Base-by-base conservation (phyloP, 768 basidiomycete genomes). In the Russula griseocarnosa region DNA sequence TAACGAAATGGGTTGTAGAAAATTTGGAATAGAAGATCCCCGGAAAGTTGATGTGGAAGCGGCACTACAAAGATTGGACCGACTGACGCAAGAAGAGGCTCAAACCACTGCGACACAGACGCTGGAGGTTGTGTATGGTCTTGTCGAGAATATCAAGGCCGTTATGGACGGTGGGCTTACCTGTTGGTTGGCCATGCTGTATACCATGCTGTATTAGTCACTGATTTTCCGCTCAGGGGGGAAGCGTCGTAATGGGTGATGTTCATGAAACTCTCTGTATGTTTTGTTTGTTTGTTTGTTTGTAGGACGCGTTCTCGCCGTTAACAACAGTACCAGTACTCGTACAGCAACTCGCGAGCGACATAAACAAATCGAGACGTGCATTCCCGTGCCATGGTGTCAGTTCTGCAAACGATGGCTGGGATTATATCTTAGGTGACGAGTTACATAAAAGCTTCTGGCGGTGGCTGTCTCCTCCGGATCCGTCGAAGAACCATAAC, bases 401-500 rank as follows among this genome's bases (percentile, higher is more conserved):
- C 1, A 8, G 13, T 24, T 5, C 14, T 22, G 7, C 0, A 14
- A 14, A 13, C 8, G 16, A 5, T 16, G 8, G 7, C 42, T 46
- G 9, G 32, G n/a, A 30, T 1, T 4, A 14, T 5, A 3, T 46
- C 14, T 0, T 26, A 57, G 55, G 55, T 10, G n/a, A 57, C 40
- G 5, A 7, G 13, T n/a, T 57, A 14, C 40, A 46, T 7, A 13
- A 46, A 22, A 9, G 2, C 3, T 14, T 46, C 14, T 10, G 28
- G 22, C 20, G 28, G 6, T 57, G 55, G 55, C 3, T 57, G 6
- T 57, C 42, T 7, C 55, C 42, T 7, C 55, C 55, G 1, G 55
- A 57, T 22, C 42, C 55, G n/a, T 57, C 42, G 0, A 44, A 11
- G n/a, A 57, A 57, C n/a, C 28, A 57, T 10, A 57, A 57, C n/a